A percentile compares a stretch with the other conserved stretches of the same genome.
Conservation (phyloP, 208 protist genomes). For the Leishmania guyanensis region DNA sequence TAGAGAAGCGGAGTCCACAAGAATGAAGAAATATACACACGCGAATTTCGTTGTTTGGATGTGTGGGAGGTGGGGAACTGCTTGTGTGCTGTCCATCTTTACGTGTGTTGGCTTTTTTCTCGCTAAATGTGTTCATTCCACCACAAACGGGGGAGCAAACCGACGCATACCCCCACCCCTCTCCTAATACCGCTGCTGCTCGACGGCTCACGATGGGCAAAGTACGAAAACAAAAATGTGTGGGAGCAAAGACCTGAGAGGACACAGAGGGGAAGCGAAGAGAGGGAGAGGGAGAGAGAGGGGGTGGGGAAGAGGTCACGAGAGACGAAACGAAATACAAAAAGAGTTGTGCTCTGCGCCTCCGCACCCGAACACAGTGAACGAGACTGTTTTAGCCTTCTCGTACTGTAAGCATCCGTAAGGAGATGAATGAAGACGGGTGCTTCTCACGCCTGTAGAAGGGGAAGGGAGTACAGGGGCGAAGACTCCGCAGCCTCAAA, state of each 20-base stretch:
- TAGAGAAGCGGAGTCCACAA: background rate
- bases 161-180: background rate
- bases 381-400: background rate
- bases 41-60: background rate
- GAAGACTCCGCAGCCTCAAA: background rate
- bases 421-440: background rate
- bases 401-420: background rate
- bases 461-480: background rate
- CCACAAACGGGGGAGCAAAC: too few species aligned
- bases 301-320: too few species aligned
- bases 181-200: background rate
- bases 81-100: background rate
- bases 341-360: too few species aligned
- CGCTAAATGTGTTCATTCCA: too few species aligned
- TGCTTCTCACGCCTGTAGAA: background rate
- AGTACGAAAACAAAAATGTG: background rate
- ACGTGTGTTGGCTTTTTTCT: background rate
- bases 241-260: background rate
- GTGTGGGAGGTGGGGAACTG: background rate
- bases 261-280: background rate
- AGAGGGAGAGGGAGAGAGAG: background rate
- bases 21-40: background rate
- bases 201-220: background rate
- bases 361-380: background rate
- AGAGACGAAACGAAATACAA: too few species aligned